phyloP scores from a whole-genome alignment of 1,139 yeast species.

The Geotrichum citri-aurantii region DNA sequence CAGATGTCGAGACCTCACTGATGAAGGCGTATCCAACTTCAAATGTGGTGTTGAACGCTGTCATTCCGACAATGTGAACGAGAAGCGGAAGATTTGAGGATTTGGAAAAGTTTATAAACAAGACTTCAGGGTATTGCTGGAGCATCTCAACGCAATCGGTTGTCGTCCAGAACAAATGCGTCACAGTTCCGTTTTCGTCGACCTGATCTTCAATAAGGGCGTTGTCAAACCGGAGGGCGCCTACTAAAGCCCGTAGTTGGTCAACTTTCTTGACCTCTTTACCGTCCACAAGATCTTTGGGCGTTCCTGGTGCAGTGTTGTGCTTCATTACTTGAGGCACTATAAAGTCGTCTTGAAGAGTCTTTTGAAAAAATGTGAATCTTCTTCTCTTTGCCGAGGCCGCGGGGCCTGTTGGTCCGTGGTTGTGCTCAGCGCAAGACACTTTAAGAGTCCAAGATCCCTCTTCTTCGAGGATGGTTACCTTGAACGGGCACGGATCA shows the following conservation, averaged over 20 bases:
- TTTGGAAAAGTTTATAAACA: conserved; percentile 13
- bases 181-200: conserved; percentile 15
- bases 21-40: conserved; percentile 18
- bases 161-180: conserved; percentile 18
- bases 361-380: conserved; percentile 16
- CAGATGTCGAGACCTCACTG: conserved; percentile 8
- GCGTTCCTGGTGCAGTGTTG: neutral
- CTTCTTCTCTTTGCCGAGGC: conserved; percentile 17
- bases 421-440: conserved; percentile 13
- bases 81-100: conserved; percentile 4
- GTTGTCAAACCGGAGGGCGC: conserved; percentile 19
- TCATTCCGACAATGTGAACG: conserved; percentile 19
- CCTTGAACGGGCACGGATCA: conserved; percentile 14
- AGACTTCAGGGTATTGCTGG: conserved; percentile 17
- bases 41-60: conserved; percentile 17
- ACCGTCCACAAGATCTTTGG: neutral
- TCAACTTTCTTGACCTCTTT: conserved; percentile 4
- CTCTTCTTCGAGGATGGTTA: neutral
- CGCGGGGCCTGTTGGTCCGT: conserved; percentile 18
- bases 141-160: conserved; percentile 18
- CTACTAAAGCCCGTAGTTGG: conserved; percentile 15
- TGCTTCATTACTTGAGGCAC: conserved; percentile 3
- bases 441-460: conserved; percentile 7
- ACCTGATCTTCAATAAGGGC: conserved; percentile 16
- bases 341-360: conserved; percentile 10